Evolutionary conservation across 2,329 filamentous ascomycete species (phyloP), one percentile per base, ranked within the genome.

Genomic region (Diaporthe ilicicola): DNA sequence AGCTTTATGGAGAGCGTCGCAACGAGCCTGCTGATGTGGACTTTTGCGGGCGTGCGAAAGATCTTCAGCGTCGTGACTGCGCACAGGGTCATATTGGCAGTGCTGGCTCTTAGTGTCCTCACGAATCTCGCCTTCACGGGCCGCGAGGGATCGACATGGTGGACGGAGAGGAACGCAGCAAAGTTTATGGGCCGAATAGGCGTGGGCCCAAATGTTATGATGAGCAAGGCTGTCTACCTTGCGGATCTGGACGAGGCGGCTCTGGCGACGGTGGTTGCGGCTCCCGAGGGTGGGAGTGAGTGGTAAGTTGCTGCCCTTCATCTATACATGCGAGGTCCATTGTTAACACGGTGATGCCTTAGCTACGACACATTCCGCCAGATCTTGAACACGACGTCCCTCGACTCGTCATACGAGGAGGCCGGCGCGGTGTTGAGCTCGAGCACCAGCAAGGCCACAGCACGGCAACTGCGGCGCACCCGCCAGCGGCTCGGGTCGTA

Each of bases 181-280:
- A 91, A 87, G 50, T 97, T 95, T 80, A 96, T 99, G 94, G 85
- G 85, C 42, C 87, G 91, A 15, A 83, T 98, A 17, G 95, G 95
- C 12, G 90, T 98, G 9, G 88, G 89, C 3, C 94, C 95, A 9
- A 92, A 97, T 75, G 81, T 87, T 24, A 88, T 92, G 73, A 95
- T 98, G 93, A 93, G 92, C 81, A 94, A 92, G 80, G 90, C 93
- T 10, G 90, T 99, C 32, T 97, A 96, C 78, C 82, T 98, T 69
- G 87, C 86, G 65, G 95, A 98, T 79, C 85, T 98, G 62, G 91
- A 94, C 71, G 89, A 92, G 73, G 90, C 88, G 19, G 80, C 85
- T 2, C 74, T 74, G 17, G 84, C 83, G 13, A 79, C 80, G 3
- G 75, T 78, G 8, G 78, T 80, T 2, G 75, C 78, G 19, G 74